phyloP scores from a whole-genome alignment of 352 stramenopile species.

The Lagenidium sp. region DNA sequence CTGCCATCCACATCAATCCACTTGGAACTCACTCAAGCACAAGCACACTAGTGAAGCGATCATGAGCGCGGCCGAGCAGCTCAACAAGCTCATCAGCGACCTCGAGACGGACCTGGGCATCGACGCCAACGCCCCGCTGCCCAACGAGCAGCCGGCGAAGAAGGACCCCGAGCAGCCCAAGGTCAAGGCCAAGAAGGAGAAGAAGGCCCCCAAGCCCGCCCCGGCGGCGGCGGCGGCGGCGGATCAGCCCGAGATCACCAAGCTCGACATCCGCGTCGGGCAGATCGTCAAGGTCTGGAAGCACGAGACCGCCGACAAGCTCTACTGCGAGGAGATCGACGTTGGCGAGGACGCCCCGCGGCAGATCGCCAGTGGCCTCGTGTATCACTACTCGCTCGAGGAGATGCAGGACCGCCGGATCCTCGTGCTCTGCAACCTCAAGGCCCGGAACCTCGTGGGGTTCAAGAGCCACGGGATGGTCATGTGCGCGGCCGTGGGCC shows the following conservation, averaged over 20 bases:
- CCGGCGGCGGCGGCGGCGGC: constrained; percentile 32
- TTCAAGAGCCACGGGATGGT: constrained; percentile 91
- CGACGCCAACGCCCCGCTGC: constrained; percentile 48
- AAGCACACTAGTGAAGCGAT: too few species aligned
- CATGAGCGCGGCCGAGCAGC: constrained; percentile 41
- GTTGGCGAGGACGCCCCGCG: constrained; percentile 80
- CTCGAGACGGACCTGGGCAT: constrained; percentile 73
- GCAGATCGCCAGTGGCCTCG: constrained; percentile 81
- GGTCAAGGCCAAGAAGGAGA: constrained; percentile 35
- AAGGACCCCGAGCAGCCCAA: constrained; percentile 18
- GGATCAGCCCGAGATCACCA: constrained; percentile 84
- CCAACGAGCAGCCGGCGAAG: constrained; percentile 1
- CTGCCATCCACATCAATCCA: too few species aligned
- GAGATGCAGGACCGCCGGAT: constrained; percentile 81
- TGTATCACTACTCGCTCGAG: constrained; percentile 82
- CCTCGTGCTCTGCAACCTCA: constrained; percentile 89
- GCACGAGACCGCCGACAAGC: constrained; percentile 86
- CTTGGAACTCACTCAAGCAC: too few species aligned
- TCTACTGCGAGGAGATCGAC: constrained; percentile 91
- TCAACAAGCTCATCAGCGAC: constrained; percentile 56
- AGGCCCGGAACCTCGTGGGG: constrained; percentile 83
- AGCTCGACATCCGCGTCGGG: constrained; percentile 89
- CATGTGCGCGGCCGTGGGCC: constrained; percentile 67
- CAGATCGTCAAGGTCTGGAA: constrained; percentile 91
- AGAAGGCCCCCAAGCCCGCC: constrained; percentile 24